Conservation (phyloP, 768 basidiomycete species). For the Lentinula lateritia region DNA sequence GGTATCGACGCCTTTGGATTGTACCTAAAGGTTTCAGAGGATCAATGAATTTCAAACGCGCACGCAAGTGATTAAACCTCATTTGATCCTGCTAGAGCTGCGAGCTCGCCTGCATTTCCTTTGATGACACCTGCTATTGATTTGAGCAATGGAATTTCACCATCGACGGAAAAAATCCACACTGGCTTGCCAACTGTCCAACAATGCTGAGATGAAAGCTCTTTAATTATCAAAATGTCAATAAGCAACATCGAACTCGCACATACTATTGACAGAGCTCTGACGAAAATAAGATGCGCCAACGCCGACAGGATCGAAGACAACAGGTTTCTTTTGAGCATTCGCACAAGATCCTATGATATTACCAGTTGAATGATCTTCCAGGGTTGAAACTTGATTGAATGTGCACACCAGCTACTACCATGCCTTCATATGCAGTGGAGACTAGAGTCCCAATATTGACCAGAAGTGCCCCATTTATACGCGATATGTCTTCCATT, state of each 20-base stretch:
- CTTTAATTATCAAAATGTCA: neutral
- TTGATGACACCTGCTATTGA: conserved; percentile 61
- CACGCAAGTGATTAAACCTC: conserved; percentile 44
- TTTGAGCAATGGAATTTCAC: neutral
- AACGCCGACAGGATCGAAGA: conserved; percentile 91
- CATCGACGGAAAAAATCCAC: neutral
- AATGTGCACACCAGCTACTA: conserved; percentile 51
- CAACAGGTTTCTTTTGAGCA: conserved; percentile 60
- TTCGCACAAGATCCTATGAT: conserved; percentile 53
- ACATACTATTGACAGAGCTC: conserved; percentile 50
- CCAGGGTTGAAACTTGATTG: too few relatives aligned
- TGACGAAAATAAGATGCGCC: conserved; percentile 77
- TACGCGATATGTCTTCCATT: conserved; percentile 69
- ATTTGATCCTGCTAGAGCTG: conserved; percentile 62
- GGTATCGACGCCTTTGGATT: conserved; percentile 82
- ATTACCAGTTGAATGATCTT: neutral
- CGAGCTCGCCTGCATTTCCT: conserved; percentile 90
- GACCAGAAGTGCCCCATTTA: conserved; percentile 66
- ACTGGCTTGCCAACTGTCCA: conserved; percentile 76
- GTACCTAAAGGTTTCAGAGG: conserved; percentile 37
- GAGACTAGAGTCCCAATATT: conserved; percentile 79
- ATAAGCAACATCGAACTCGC: neutral
- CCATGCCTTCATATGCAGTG: conserved; percentile 65
- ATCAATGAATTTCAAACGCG: neutral
- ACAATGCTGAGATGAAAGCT: conserved; percentile 42